These are phyloP conservation scores for Erodium trifolium DNA, from an alignment of 441 rosid genomes.

Conservation along the genomic window DNA sequence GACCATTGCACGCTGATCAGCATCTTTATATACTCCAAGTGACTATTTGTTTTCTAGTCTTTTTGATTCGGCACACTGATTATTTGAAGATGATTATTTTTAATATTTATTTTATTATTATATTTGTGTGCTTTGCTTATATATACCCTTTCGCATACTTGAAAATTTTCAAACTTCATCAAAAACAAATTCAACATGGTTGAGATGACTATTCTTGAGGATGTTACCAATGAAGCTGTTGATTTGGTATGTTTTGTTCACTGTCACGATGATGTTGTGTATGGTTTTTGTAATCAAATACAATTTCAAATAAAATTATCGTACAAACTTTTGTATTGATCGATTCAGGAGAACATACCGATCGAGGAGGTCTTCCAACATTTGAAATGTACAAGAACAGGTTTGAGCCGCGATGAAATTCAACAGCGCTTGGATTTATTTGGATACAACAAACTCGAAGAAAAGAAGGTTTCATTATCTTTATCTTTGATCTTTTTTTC, in stretches of 20 bases:
- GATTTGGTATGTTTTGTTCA: neutral
- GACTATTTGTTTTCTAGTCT: neutral
- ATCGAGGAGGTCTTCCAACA: constrained; percentile 71
- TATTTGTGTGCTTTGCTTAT: neutral
- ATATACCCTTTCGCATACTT: neutral
- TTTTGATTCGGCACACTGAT: neutral
- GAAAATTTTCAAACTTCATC: neutral
- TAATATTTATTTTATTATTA: no score
- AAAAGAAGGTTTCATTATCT: constrained; percentile 28
- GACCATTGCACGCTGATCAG: no score
- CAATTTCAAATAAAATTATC: no score
- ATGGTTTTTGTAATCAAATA: no score
- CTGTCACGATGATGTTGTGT: no score
- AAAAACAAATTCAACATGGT: neutral
- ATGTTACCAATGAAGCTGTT: neutral
- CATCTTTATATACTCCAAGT: no score
- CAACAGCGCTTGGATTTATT: constrained; percentile 62
- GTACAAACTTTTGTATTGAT: no score
- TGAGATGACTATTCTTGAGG: neutral
- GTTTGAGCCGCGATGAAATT: constrained; percentile 58
- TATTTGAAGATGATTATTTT: no score
- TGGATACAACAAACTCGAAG: constrained; percentile 80
- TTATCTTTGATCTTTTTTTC: no score
- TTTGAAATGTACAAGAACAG: constrained; percentile 62
- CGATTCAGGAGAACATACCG: constrained; percentile 60